Percentiles rank a stretch among this genome's conserved stretches.
phyloP scores from a whole-genome alignment of 73 alveolate species.

The Effrenium voratum region DNA sequence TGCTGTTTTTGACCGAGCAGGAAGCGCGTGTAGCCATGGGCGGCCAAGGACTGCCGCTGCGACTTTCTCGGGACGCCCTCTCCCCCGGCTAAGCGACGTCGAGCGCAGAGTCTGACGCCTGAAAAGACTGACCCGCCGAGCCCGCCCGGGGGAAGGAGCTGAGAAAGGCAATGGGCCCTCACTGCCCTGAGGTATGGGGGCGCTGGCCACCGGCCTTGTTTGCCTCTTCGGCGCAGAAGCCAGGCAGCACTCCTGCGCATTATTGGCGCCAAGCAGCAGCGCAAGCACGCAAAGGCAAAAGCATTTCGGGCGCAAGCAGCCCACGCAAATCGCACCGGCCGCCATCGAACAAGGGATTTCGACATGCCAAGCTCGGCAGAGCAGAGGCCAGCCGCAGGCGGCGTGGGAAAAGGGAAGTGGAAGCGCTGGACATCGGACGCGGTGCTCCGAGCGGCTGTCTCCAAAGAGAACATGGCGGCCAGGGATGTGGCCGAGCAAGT shows the following conservation, averaged over 20 bases:
- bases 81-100: not conserved
- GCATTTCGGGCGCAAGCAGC: constrained; percentile 5
- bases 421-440: constrained; percentile 51
- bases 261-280: not conserved
- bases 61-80: constrained; percentile 16
- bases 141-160: not conserved
- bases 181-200: not conserved
- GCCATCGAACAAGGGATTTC: constrained; percentile 16
- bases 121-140: not conserved
- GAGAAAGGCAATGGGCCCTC: not conserved
- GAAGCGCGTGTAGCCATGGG: not conserved
- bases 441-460: constrained; percentile 29
- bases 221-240: not conserved
- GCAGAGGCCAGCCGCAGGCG: not conserved
- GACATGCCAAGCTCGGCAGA: not conserved
- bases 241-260: not conserved
- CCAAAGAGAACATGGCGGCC: not conserved
- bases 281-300: not conserved
- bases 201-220: constrained; percentile 5
- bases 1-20: not conserved
- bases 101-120: not conserved
- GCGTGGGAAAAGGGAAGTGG: constrained; percentile 38
- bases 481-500: constrained; percentile 27
- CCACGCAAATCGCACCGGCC: not conserved
- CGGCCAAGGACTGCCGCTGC: not conserved